A percentile compares a stretch with the other conserved stretches of the same genome.
Conservation (phyloP, 306 rosid species). For the Clitoria ternatea region DNA sequence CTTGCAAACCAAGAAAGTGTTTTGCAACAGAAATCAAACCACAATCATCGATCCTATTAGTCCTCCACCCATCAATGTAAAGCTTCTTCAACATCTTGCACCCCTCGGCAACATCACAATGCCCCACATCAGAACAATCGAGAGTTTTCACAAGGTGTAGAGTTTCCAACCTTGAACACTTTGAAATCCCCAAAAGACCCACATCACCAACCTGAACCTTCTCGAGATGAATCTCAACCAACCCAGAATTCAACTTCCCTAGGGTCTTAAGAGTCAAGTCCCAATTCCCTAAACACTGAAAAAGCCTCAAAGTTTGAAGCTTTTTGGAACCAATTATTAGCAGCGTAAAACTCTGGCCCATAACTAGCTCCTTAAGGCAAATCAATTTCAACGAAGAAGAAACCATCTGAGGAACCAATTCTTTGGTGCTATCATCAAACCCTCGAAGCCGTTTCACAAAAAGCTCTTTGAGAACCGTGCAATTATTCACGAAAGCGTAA, state of each 20-base stretch:
- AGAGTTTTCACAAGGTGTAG: conserved; percentile 70
- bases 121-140: conserved; percentile 69
- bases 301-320: conserved; percentile 54
- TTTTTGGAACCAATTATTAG: conserved; percentile 52
- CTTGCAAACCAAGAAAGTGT: conserved; percentile 55
- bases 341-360: conserved; percentile 56
- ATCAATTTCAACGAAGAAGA: conserved; percentile 55
- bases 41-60: conserved; percentile 68
- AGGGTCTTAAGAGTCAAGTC: conserved; percentile 47
- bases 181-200: conserved; percentile 31
- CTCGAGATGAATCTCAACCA: conserved; percentile 73
- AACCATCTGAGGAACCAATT: background rate
- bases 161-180: conserved; percentile 31
- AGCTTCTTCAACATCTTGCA: conserved; percentile 74
- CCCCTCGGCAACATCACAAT: conserved; percentile 45
- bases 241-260: conserved; percentile 39
- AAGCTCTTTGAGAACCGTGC: conserved; percentile 58
- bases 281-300: conserved; percentile 93
- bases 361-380: conserved; percentile 63
- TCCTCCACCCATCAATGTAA: conserved; percentile 94
- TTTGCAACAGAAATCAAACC: conserved; percentile 59
- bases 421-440: conserved; percentile 26
- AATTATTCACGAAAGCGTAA: conserved; percentile 50
- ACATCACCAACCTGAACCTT: conserved; percentile 54
- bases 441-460: conserved; percentile 78